These are phyloP conservation scores for Hyphochytrium catenoides DNA, from an alignment of 352 stramenopile genomes.

Conservation along the genomic window DNA sequence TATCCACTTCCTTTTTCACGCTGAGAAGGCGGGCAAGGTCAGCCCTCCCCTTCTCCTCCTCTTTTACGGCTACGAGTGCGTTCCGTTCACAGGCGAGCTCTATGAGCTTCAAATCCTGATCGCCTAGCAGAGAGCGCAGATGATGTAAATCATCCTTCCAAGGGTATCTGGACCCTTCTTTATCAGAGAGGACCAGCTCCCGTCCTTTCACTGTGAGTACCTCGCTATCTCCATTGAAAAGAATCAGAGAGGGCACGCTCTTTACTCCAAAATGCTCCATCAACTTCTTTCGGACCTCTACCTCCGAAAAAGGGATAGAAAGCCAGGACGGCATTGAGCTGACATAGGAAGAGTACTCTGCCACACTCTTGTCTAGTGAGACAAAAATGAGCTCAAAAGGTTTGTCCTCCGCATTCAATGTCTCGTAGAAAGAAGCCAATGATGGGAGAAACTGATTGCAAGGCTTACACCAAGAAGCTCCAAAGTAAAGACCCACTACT, in stretches of 20 bases:
- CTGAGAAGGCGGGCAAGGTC: too few relatives aligned
- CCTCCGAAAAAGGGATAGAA: slow-evolving; percentile 39
- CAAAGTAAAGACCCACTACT: slow-evolving; percentile 50
- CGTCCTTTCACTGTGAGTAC: too few relatives aligned
- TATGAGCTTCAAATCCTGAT: too few relatives aligned
- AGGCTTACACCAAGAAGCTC: slow-evolving; percentile 15
- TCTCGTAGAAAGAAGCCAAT: slow-evolving; percentile 21
- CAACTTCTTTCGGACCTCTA: slow-evolving; percentile 34
- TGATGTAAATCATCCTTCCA: not conserved
- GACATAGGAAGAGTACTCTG: slow-evolving; percentile 22
- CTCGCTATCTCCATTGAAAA: slow-evolving; percentile 21
- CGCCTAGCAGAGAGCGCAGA: too few relatives aligned
- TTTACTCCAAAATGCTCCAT: slow-evolving; percentile 29
- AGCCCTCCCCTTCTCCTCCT: too few relatives aligned
- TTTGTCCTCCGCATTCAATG: slow-evolving; percentile 16
- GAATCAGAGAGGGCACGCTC: slow-evolving; percentile 26
- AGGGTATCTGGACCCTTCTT: slow-evolving; percentile 31
- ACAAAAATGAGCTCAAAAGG: slow-evolving; percentile 43
- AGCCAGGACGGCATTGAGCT: slow-evolving; percentile 33
- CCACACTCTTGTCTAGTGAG: slow-evolving; percentile 32
- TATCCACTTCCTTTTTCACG: too few relatives aligned
- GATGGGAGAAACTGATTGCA: slow-evolving; percentile 28
- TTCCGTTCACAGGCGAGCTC: too few relatives aligned
- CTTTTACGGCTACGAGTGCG: slow-evolving; percentile 15
- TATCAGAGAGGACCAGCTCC: too few relatives aligned